Percentiles rank a stretch among this genome's conserved stretches.
These are phyloP conservation scores for Panus rudis DNA, from an alignment of 768 basidiomycete species.

Conservation along the genomic window DNA sequence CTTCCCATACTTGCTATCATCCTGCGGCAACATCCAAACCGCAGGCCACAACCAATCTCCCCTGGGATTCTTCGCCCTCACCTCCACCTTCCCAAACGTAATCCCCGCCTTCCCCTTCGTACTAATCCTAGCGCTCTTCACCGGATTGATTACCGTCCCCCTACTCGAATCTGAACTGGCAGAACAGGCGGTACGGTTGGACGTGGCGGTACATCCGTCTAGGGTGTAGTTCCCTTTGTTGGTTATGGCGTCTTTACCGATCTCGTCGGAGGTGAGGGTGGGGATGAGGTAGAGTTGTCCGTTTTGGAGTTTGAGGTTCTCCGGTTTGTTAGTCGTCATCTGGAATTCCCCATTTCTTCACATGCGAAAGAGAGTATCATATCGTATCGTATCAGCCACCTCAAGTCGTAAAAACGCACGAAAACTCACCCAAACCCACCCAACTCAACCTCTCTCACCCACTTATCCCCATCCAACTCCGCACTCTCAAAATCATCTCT, in stretches of 20 bases:
- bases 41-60: constrained; percentile 40
- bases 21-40: constrained; percentile 39
- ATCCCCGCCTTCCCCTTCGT: constrained; percentile 43
- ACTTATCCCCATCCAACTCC: constrained; percentile 36
- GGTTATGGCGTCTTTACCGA: constrained; percentile 33
- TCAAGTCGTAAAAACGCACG: constrained; percentile 2
- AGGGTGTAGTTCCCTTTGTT: constrained; percentile 33
- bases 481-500: constrained; percentile 38
- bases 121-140: constrained; percentile 46
- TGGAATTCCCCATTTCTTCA: constrained; percentile 44
- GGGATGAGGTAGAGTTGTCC: constrained; percentile 52
- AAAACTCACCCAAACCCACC: constrained; percentile 41
- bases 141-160: constrained; percentile 41
- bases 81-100: constrained; percentile 51
- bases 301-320: constrained; percentile 40
- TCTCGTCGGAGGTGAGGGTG: constrained; percentile 46
- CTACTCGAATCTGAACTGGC: constrained; percentile 31
- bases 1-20: constrained; percentile 35
- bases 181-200: constrained; percentile 33
- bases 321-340: constrained; percentile 37
- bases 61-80: constrained; percentile 38
- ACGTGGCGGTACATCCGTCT: constrained; percentile 16
- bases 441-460: constrained; percentile 45
- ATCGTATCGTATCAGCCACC: background rate
- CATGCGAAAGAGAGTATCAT: background rate